Conservation (phyloP, 148 eudicot species). For the Diospyros lotus region DNA sequence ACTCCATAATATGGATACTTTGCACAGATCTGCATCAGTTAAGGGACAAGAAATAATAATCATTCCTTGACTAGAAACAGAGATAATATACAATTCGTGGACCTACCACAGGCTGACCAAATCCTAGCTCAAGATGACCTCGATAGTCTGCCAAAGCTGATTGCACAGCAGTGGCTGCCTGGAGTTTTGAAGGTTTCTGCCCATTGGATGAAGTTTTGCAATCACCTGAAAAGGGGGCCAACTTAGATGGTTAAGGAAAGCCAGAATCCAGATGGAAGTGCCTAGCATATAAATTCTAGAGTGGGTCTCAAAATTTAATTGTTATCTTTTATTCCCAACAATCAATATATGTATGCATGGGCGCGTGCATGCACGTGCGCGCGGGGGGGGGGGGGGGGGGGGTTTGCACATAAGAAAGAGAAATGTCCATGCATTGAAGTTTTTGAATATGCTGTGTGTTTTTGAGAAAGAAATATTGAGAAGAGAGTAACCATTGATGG, state of each 20-base stretch:
- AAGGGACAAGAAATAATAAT: conserved; percentile 1
- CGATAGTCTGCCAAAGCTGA: conserved; percentile 31
- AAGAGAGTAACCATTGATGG: too few species aligned
- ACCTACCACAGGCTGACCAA: conserved; percentile 61
- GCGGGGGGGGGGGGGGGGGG: too few species aligned
- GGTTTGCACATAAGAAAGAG: too few species aligned
- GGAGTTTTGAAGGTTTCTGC: not conserved
- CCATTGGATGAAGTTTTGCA: conserved; percentile 7
- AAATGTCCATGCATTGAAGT: too few species aligned
- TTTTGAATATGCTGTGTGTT: too few species aligned
- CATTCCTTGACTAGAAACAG: not conserved
- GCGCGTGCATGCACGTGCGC: too few species aligned
- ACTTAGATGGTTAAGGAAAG: not conserved
- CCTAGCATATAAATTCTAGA: too few species aligned
- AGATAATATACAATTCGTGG: not conserved
- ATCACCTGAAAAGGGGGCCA: conserved; percentile 29
- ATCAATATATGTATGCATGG: too few species aligned
- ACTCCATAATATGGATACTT: conserved; percentile 47
- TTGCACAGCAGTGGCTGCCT: conserved; percentile 14
- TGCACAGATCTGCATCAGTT: conserved; percentile 36
- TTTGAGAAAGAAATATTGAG: too few species aligned
- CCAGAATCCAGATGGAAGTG: not conserved
- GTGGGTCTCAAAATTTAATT: too few species aligned
- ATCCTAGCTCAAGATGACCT: conserved; percentile 57
- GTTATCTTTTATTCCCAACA: too few species aligned